phyloP scores from a whole-genome alignment of 139 green algal species.

The Micractinium conductrix region DNA sequence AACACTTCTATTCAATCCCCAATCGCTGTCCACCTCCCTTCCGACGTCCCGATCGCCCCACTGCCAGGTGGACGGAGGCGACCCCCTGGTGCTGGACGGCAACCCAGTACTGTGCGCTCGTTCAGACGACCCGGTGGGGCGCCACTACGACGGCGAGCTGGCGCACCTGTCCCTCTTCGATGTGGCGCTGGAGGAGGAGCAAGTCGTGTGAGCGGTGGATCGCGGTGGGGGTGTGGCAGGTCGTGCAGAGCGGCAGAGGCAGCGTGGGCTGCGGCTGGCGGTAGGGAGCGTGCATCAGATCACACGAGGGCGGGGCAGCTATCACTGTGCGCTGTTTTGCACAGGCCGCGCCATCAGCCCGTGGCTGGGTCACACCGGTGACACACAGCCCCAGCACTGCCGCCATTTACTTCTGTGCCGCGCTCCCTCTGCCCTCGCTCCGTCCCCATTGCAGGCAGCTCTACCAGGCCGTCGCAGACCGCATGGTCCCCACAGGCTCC shows the following conservation, averaged over 20 bases:
- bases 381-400: too few relatives aligned
- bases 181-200: background rate
- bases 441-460: background rate
- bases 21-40: background rate
- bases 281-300: too few relatives aligned
- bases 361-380: too few relatives aligned
- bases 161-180: constrained; percentile 51
- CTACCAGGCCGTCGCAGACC: background rate
- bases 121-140: constrained; percentile 28
- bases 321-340: background rate
- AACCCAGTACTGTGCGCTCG: constrained; percentile 57
- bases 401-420: too few relatives aligned
- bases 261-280: too few relatives aligned
- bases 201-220: background rate
- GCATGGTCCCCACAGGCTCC: background rate
- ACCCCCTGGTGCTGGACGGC: constrained; percentile 39
- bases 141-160: constrained; percentile 49
- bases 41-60: background rate
- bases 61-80: constrained; percentile 29
- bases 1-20: too few relatives aligned
- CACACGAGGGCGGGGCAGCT: too few relatives aligned
- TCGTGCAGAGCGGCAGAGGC: background rate
- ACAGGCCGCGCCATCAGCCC: background rate
- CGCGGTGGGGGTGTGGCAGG: background rate
- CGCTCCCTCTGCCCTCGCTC: background rate